Base-by-base conservation (phyloP, 2,329 filamentous ascomycete genomes). In the Arachnomyces sp. region DNA sequence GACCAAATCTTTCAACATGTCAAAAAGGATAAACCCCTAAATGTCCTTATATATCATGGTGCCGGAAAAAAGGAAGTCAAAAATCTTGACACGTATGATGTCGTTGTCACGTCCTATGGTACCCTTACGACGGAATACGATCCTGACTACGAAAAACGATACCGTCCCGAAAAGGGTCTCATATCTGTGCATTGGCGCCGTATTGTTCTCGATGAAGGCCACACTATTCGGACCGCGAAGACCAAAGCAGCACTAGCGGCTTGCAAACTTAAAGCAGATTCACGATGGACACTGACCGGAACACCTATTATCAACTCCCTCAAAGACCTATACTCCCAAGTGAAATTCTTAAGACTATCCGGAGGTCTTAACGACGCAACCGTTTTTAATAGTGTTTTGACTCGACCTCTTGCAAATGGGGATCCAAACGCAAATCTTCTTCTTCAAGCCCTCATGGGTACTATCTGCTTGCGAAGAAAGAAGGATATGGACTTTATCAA, bases 401-500 rank as follows among this genome's bases (percentile, higher is more conserved):
- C 82, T 30, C 75, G 84, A 21, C 83, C 83, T 3, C 69, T 93
- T 7, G 74, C 73, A 38, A 54, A 59, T 4, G 78, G 77, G 1
- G 72, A 80, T 12, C 58, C 65, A 1, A 66, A 71, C 28, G 82
- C 80, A 9, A 79, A 78, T 35, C 61, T 73, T 8, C 66, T 90
- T 3, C 71, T 93, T 3, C 84, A 90, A 54, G 74, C 78, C 4
- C 71, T 94, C 33, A 89, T 94, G 78, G 72, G 73, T n/a, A 80
- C 84, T 13, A 74, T 94, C 34, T 92, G 85, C 52, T 70, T 95
- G 15, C 77, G 88, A 29, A 78, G 88, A 29, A 83, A 80, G 60
- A 95, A 95, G 59, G 82, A 90, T 41, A 94, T 95, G 87, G 74
- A 74, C 4, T 94, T 93, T 54, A 76, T 95, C 38, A 86, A 94